These are phyloP conservation scores for Planoprotostelium fungivorum DNA, from an alignment of 78 protist species.

Conservation along the genomic window DNA sequence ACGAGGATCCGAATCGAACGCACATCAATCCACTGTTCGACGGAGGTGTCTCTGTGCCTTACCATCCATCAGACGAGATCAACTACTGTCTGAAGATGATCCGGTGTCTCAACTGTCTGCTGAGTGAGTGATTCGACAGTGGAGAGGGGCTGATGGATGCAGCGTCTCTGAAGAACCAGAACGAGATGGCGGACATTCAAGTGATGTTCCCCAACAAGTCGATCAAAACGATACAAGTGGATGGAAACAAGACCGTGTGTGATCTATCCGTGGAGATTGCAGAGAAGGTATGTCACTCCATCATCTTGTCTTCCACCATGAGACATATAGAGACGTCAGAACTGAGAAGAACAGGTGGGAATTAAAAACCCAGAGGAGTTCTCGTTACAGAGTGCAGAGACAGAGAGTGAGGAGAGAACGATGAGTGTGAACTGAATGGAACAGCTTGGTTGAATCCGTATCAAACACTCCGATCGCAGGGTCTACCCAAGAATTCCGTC, in stretches of 20 bases:
- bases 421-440: neutral
- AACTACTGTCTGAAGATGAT: neutral
- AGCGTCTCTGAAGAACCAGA: neutral
- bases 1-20: neutral
- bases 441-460: constrained; percentile 55
- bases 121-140: neutral
- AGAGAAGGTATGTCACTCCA: no score
- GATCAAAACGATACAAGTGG: constrained; percentile 49
- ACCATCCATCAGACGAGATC: neutral
- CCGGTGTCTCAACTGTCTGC: neutral
- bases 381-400: constrained; percentile 29
- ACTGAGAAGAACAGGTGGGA: no score
- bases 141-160: neutral
- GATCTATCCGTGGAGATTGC: constrained; percentile 60
- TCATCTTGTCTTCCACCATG: no score
- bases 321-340: no score
- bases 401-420: neutral
- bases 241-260: constrained; percentile 37
- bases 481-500: constrained; percentile 9
- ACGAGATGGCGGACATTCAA: constrained; percentile 24
- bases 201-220: constrained; percentile 56
- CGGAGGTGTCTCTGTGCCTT: neutral
- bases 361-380: constrained; percentile 60
- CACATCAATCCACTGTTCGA: neutral
- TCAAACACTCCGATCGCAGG: constrained; percentile 22